Evolutionary conservation across 2,329 filamentous ascomycete genomes (phyloP).

Genomic region (Colletotrichum somersetense): DNA sequence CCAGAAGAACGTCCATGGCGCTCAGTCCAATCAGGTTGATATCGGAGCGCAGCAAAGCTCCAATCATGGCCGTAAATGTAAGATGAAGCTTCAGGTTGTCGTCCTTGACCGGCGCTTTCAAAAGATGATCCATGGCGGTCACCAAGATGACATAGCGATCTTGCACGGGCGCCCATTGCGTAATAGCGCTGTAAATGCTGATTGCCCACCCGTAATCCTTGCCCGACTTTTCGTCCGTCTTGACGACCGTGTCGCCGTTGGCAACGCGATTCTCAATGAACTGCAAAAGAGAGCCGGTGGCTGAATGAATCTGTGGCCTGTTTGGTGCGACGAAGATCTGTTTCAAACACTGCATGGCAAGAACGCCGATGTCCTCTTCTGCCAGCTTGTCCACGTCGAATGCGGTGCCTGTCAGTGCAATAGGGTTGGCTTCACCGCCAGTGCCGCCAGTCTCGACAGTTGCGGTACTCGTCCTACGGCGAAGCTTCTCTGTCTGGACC

Average conservation of each 20-base stretch:
- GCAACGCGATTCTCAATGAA: conserved; percentile 76
- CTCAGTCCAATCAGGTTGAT: conserved; percentile 96
- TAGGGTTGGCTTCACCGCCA: conserved; percentile 72
- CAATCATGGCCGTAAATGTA: conserved; percentile 81
- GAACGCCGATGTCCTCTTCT: conserved; percentile 86
- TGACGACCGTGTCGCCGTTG: conserved; percentile 67
- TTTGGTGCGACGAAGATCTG: conserved; percentile 88
- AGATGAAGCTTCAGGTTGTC: conserved; percentile 80
- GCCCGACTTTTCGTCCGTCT: conserved; percentile 55
- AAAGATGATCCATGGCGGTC: conserved; percentile 81
- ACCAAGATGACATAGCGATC: conserved; percentile 93
- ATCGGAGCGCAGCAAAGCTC: conserved; percentile 85
- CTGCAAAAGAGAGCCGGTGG: conserved; percentile 78
- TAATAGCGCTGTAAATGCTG: conserved; percentile 82
- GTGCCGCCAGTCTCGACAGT: conserved; percentile 81
- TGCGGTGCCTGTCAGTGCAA: conserved; percentile 83
- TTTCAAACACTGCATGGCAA: conserved; percentile 88
- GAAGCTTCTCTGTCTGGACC: conserved; percentile 72
- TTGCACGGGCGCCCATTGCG: conserved; percentile 92
- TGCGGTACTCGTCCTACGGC: conserved; percentile 81
- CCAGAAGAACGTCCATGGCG: conserved; percentile 92
- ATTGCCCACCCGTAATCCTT: conserved; percentile 80
- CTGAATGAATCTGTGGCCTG: conserved; percentile 82
- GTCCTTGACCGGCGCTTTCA: conserved; percentile 76
- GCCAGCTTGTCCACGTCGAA: conserved; percentile 90